phyloP scores from a whole-genome alignment of 257 asterid species.

The Perilla frutescens region DNA sequence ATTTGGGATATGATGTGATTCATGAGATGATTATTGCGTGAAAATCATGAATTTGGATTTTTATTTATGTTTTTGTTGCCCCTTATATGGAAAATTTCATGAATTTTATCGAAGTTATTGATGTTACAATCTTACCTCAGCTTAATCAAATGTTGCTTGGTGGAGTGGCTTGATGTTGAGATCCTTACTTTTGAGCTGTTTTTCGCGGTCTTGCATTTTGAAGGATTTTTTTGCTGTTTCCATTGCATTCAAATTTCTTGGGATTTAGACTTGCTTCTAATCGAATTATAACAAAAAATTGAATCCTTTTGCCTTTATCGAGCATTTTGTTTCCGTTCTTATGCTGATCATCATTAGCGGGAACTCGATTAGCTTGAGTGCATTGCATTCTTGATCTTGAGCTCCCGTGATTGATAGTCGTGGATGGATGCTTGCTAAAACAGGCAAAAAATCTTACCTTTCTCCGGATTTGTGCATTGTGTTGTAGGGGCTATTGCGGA shows the following conservation, averaged over 20 bases:
- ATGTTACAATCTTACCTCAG: neutral
- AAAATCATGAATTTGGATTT: neutral
- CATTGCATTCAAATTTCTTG: neutral
- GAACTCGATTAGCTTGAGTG: neutral
- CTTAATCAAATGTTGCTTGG: constrained; percentile 13
- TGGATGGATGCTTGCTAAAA: neutral
- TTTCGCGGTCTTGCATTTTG: neutral
- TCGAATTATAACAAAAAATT: neutral
- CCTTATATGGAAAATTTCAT: neutral
- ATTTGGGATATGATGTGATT: neutral
- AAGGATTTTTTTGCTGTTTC: constrained; percentile 6
- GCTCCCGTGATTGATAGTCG: constrained; percentile 1
- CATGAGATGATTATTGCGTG: neutral
- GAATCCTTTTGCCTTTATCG: neutral
- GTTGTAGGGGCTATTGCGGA: constrained; percentile 81
- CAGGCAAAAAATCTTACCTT: neutral
- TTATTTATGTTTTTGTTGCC: neutral
- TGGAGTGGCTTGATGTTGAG: neutral
- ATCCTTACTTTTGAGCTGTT: neutral
- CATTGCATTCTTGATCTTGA: constrained; percentile 12
- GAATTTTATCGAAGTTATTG: constrained; percentile 7
- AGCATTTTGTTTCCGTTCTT: neutral
- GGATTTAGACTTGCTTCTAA: neutral
- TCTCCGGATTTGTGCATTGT: constrained; percentile 15
- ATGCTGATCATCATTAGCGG: neutral